Conservation (phyloP, 2,329 filamentous ascomycete species). For the Hypoxylon sp. region DNA sequence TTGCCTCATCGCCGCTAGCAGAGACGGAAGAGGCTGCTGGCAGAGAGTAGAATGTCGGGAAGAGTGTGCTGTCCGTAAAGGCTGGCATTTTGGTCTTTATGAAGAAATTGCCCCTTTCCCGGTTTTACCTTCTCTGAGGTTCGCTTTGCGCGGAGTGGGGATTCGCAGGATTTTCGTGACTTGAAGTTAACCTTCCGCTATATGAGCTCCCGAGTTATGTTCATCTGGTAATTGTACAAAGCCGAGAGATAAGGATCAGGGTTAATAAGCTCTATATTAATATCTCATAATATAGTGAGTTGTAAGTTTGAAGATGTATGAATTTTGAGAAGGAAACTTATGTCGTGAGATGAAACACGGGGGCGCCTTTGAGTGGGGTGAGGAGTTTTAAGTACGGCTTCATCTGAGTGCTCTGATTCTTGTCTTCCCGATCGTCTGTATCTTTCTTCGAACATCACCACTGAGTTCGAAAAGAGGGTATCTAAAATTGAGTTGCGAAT, state of each 20-base stretch:
- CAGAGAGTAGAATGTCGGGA: conserved; percentile 42
- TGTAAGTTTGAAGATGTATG: background rate
- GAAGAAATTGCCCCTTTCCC: background rate
- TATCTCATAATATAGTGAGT: background rate
- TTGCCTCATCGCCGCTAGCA: background rate
- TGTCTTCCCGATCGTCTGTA: background rate
- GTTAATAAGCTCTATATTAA: background rate
- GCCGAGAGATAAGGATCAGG: background rate
- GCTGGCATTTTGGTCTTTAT: conserved; percentile 31
- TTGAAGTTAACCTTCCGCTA: background rate
- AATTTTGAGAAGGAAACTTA: background rate
- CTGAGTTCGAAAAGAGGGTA: background rate
- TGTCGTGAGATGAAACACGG: conserved; percentile 28
- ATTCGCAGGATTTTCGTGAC: too few relatives aligned
- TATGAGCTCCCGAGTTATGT: background rate
- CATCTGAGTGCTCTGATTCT: background rate
- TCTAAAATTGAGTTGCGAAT: too few relatives aligned
- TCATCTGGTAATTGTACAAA: background rate
- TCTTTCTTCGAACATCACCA: background rate
- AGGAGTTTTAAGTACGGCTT: background rate
- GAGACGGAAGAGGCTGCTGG: conserved; percentile 26
- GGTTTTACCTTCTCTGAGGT: background rate
- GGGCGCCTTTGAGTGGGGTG: background rate
- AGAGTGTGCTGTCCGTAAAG: conserved; percentile 35
- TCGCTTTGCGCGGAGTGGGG: background rate